Conservation (phyloP, 441 rosid genomes). For the Theobroma grandiflorum region DNA sequence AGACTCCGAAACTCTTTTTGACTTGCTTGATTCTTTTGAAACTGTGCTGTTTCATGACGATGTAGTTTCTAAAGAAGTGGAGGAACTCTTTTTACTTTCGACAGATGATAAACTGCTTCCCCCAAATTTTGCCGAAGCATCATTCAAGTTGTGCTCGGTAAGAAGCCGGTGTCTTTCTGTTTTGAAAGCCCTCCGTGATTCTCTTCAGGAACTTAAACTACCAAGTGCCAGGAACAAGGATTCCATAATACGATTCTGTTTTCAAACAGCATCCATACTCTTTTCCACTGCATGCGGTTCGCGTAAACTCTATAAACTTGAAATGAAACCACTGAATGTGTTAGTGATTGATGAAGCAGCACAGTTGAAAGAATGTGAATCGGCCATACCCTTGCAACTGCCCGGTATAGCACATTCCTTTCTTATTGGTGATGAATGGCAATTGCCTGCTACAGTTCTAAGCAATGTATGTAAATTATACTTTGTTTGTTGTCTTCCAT, state of each 20-base stretch:
- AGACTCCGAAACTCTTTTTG: slow-evolving; percentile 26
- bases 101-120: background rate
- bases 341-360: slow-evolving; percentile 63
- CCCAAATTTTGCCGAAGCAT: background rate
- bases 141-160: background rate
- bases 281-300: slow-evolving; percentile 56
- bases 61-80: slow-evolving; percentile 35
- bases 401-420: slow-evolving; percentile 38
- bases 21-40: slow-evolving; percentile 40
- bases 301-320: slow-evolving; percentile 32
- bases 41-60: slow-evolving; percentile 22
- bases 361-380: slow-evolving; percentile 59
- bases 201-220: slow-evolving; percentile 29
- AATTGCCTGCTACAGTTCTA: slow-evolving; percentile 44
- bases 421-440: slow-evolving; percentile 57
- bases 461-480: slow-evolving; percentile 42
- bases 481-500: background rate
- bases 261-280: slow-evolving; percentile 36
- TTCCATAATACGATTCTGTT: slow-evolving; percentile 35
- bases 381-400: slow-evolving; percentile 49
- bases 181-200: slow-evolving; percentile 28
- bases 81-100: slow-evolving; percentile 34
- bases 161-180: slow-evolving; percentile 39
- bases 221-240: slow-evolving; percentile 24
- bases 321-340: slow-evolving; percentile 36